These are phyloP conservation scores for Ophioceras dolichostomum DNA, from an alignment of 2,329 filamentous ascomycete species.

Conservation along the genomic window DNA sequence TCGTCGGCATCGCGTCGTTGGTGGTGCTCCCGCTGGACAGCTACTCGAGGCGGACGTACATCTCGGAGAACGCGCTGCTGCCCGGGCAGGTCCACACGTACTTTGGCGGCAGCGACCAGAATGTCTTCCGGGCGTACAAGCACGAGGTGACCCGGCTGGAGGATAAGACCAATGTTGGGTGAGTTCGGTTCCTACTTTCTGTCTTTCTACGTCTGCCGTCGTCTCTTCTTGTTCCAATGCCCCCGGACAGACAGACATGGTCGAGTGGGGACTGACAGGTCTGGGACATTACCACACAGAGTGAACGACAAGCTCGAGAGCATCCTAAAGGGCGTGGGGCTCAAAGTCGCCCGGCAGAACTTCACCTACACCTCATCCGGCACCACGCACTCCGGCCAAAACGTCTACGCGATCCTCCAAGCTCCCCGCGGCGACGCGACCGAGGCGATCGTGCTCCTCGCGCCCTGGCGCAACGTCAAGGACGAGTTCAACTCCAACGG, in stretches of 20 bases:
- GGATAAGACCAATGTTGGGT: constrained; percentile 40
- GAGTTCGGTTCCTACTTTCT: not conserved
- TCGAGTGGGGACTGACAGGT: constrained; percentile 2
- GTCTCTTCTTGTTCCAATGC: too few species aligned
- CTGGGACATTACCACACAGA: too few species aligned
- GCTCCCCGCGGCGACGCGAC: constrained; percentile 92
- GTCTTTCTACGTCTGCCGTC: not conserved
- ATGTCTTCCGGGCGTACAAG: constrained; percentile 82
- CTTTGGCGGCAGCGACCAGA: constrained; percentile 91
- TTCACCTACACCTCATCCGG: constrained; percentile 78
- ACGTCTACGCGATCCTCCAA: constrained; percentile 86
- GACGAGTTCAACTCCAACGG: constrained; percentile 74
- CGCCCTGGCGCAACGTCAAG: constrained; percentile 75
- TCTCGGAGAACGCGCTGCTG: constrained; percentile 92
- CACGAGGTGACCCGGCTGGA: constrained; percentile 63
- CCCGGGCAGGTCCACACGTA: constrained; percentile 97
- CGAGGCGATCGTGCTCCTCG: constrained; percentile 87
- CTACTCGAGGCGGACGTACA: constrained; percentile 87
- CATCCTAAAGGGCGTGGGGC: constrained; percentile 64
- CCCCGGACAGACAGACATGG: not conserved
- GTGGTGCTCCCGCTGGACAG: constrained; percentile 79
- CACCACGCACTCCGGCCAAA: constrained; percentile 64
- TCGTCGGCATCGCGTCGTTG: constrained; percentile 81
- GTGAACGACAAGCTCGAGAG: constrained; percentile 60
- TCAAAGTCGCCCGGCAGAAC: constrained; percentile 80